Evolutionary conservation across 2,329 filamentous ascomycete genomes (phyloP).

Genomic region (Nannizzia gypsea): DNA sequence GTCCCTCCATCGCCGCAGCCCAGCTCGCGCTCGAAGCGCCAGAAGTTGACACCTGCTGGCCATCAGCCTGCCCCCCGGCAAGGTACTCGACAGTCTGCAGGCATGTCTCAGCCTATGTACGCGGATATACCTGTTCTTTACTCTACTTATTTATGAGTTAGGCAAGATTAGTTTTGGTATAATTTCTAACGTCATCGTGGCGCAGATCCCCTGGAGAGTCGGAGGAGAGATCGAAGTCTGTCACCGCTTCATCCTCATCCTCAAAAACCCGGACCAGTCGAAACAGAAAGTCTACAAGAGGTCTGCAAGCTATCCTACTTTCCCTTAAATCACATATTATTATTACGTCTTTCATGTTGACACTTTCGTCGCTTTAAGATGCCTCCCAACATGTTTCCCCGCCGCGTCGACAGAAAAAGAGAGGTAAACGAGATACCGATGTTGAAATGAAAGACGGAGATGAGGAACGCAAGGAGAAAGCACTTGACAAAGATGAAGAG

Average conservation of each 20-base stretch:
- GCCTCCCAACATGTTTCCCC: slow-evolving; percentile 21
- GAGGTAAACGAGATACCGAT: slow-evolving; percentile 48
- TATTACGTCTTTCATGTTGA: no score
- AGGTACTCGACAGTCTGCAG: slow-evolving; percentile 24
- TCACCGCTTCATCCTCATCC: slow-evolving; percentile 47
- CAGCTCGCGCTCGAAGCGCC: slow-evolving; percentile 53
- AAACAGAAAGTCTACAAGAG: slow-evolving; percentile 53
- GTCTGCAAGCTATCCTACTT: slow-evolving; percentile 25
- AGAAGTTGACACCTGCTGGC: slow-evolving; percentile 47
- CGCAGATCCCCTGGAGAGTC: slow-evolving; percentile 22
- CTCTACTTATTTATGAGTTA: neutral
- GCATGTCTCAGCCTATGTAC: slow-evolving; percentile 35
- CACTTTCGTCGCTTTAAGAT: neutral
- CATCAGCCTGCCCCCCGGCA: slow-evolving; percentile 31
- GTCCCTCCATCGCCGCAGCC: slow-evolving; percentile 1
- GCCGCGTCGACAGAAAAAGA: slow-evolving; percentile 43
- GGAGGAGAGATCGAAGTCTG: slow-evolving; percentile 43
- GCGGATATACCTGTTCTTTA: slow-evolving; percentile 15
- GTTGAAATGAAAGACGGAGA: slow-evolving; percentile 60
- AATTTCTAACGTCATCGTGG: slow-evolving; percentile 6
- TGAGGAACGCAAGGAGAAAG: slow-evolving; percentile 36
- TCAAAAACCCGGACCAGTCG: slow-evolving; percentile 63
- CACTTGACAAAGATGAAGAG: slow-evolving; percentile 36
- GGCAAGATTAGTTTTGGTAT: no score
- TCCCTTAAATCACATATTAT: no score